phyloP scores from a whole-genome alignment of 176 grass and related monocot species.

The Aegilops tauschii region DNA sequence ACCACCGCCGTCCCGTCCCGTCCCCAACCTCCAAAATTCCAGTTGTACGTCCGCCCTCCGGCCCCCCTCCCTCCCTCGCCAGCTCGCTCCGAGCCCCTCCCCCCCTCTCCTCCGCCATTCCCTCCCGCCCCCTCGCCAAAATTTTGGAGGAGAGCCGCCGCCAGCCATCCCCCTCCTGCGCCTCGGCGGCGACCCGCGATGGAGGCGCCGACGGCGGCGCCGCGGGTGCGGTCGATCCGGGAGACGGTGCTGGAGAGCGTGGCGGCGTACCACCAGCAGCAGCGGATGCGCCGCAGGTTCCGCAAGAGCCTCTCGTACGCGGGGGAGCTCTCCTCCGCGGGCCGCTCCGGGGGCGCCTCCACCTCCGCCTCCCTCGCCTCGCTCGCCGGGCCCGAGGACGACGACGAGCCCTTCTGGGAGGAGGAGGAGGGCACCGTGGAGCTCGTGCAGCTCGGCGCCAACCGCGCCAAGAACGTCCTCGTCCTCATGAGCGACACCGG shows the following conservation, averaged over 20 bases:
- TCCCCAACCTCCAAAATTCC: conserved; percentile 34
- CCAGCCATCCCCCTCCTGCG: neutral
- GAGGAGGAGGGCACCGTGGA: conserved; percentile 97
- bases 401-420: conserved; percentile 87
- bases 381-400: conserved; percentile 50
- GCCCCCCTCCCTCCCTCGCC: neutral
- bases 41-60: conserved; percentile 21
- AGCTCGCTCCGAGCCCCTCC: conserved; percentile 33
- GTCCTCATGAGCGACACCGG: conserved; percentile 99
- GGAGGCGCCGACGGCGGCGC: conserved; percentile 63
- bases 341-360: neutral
- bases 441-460: conserved; percentile 86
- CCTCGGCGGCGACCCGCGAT: conserved; percentile 11
- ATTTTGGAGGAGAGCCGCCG: conserved; percentile 16
- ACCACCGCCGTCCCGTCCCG: neutral
- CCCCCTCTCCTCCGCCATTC: neutral
- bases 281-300: conserved; percentile 49
- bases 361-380: conserved; percentile 17
- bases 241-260: conserved; percentile 84
- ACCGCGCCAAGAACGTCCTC: conserved; percentile 88
- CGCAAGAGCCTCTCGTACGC: conserved; percentile 66
- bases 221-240: conserved; percentile 67
- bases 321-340: conserved; percentile 41
- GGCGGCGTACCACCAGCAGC: conserved; percentile 73
- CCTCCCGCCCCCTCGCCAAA: conserved; percentile 22